Percentiles rank a stretch among this genome's conserved stretches.
These are phyloP conservation scores for Diaporthe sp. DNA, from an alignment of 2,329 filamentous ascomycete genomes.

Conservation along the genomic window DNA sequence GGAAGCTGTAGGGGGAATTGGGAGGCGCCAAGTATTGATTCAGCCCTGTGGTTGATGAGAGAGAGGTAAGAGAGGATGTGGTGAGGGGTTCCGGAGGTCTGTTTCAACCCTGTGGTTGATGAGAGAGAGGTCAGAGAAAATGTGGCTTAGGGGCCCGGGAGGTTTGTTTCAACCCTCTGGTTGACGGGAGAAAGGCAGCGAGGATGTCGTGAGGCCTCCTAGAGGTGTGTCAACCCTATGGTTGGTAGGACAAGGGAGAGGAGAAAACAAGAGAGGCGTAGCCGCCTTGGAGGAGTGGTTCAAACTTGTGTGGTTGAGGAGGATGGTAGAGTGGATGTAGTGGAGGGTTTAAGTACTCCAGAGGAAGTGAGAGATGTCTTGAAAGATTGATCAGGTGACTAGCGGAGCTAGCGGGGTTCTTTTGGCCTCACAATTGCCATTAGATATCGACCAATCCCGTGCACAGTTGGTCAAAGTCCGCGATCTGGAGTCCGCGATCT, in stretches of 20 bases:
- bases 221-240: background rate
- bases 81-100: background rate
- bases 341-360: slow-evolving; percentile 1
- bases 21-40: background rate
- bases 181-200: background rate
- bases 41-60: background rate
- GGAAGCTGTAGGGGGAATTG: background rate
- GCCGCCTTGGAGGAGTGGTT: background rate
- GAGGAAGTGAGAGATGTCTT: background rate
- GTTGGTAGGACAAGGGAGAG: background rate
- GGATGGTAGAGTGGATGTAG: background rate
- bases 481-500: background rate
- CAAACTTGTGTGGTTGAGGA: background rate
- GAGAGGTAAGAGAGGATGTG: too few species aligned
- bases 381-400: background rate
- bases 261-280: background rate
- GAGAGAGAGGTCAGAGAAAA: too few species aligned
- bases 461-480: background rate
- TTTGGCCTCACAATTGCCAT: background rate
- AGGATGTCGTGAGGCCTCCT: background rate
- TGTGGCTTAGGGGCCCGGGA: too few species aligned
- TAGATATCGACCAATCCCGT: background rate
- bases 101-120: background rate
- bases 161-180: background rate
- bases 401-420: background rate